Conservation (phyloP, 352 stramenopile genomes). For the Phytophthora podocarpi region DNA sequence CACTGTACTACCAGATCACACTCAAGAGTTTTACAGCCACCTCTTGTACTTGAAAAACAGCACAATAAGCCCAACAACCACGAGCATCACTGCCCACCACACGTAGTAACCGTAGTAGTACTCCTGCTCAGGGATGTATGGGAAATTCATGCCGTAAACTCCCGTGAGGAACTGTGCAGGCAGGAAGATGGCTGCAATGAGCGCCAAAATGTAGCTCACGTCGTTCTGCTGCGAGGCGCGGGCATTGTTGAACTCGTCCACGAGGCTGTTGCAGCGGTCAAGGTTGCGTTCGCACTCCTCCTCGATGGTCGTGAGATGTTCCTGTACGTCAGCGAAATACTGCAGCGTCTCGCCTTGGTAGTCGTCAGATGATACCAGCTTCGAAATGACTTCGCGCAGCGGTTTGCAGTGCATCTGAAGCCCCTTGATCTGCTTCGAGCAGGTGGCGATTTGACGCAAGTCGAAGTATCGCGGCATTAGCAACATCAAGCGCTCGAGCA, state of each 20-base stretch:
- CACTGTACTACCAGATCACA: no score
- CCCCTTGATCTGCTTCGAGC: conserved; percentile 66
- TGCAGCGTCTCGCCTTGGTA: conserved; percentile 71
- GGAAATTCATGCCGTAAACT: conserved; percentile 90
- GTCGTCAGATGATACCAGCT: conserved; percentile 64
- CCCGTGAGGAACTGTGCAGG: conserved; percentile 84
- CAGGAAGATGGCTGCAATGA: conserved; percentile 80
- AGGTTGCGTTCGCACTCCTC: conserved; percentile 80
- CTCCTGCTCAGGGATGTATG: conserved; percentile 73
- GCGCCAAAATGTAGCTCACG: conserved; percentile 75
- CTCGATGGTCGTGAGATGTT: conserved; percentile 75
- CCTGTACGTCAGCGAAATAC: conserved; percentile 87
- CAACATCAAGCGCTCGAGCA: conserved; percentile 62
- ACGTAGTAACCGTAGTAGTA: conserved; percentile 74
- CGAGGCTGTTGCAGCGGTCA: conserved; percentile 58
- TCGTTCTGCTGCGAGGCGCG: conserved; percentile 65
- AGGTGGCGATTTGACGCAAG: conserved; percentile 43
- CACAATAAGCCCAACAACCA: conserved; percentile 41
- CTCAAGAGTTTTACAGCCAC: conserved; percentile 41
- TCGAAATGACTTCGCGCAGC: conserved; percentile 63
- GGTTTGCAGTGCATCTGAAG: conserved; percentile 72
- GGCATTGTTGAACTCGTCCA: conserved; percentile 68
- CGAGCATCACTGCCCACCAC: conserved; percentile 71
- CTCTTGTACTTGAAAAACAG: conserved; percentile 67
- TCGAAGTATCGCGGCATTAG: conserved; percentile 60